These are phyloP conservation scores for Aspergillus sp. DNA, from an alignment of 2,329 filamentous ascomycete species.

Conservation along the genomic window DNA sequence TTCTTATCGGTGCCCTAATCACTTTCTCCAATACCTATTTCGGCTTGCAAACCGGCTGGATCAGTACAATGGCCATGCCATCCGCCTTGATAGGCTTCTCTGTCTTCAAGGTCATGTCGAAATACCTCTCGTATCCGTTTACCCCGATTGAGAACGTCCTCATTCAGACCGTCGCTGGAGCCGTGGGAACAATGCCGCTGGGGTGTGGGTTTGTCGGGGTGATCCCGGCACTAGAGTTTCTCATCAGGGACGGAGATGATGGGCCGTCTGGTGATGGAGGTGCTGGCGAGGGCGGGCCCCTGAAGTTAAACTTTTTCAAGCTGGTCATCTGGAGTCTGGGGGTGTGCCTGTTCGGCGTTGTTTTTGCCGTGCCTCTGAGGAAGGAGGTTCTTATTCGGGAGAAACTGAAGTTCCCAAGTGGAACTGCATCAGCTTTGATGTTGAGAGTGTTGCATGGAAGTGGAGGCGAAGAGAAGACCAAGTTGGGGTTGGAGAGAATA, in stretches of 20 bases:
- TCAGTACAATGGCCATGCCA: constrained; percentile 93
- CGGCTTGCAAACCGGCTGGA: constrained; percentile 85
- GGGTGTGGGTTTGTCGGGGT: constrained; percentile 96
- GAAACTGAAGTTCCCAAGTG: constrained; percentile 89
- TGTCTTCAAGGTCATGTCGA: constrained; percentile 78
- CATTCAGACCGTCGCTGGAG: constrained; percentile 91
- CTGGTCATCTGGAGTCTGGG: constrained; percentile 88
- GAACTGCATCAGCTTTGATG: constrained; percentile 91
- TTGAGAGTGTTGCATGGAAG: constrained; percentile 83
- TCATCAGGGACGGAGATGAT: constrained; percentile 74
- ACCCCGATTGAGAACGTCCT: constrained; percentile 95
- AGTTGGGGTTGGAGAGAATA: constrained; percentile 18
- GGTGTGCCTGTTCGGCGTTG: constrained; percentile 92
- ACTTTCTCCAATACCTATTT: constrained; percentile 99
- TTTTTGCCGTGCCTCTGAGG: constrained; percentile 89
- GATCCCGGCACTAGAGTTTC: constrained; percentile 85
- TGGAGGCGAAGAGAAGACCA: constrained; percentile 41
- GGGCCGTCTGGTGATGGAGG: constrained; percentile 72
- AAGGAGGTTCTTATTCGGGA: constrained; percentile 91
- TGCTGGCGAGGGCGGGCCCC: constrained; percentile 73
- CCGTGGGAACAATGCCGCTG: constrained; percentile 94
- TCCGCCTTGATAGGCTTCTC: constrained; percentile 92
- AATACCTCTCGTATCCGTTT: constrained; percentile 75
- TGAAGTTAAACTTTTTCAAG: constrained; percentile 70
- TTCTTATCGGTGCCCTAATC: constrained; percentile 83